These are phyloP conservation scores for Zalaria sp. DNA, from an alignment of 2,329 filamentous ascomycete species.

Conservation along the genomic window DNA sequence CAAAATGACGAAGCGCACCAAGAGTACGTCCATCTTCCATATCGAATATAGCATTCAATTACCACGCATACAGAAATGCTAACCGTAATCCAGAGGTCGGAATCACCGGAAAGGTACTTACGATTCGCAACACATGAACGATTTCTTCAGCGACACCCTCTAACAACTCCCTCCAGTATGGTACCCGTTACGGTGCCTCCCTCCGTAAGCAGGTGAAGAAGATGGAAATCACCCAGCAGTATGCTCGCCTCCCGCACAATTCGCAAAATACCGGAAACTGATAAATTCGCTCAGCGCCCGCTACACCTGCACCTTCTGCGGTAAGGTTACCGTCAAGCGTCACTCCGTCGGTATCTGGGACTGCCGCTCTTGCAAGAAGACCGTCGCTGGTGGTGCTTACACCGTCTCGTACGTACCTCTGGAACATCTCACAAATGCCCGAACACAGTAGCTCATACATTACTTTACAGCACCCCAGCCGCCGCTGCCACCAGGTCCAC, in stretches of 20 bases:
- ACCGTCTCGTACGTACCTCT: constrained; percentile 71
- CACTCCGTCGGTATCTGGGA: constrained; percentile 91
- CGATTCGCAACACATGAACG: neutral
- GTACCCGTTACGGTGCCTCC: constrained; percentile 96
- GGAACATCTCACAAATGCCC: neutral
- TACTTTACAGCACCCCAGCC: constrained; percentile 59
- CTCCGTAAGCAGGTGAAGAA: constrained; percentile 99
- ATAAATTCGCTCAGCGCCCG: constrained; percentile 40
- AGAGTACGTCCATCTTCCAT: constrained; percentile 35
- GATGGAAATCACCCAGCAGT: constrained; percentile 87
- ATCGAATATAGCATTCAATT: neutral
- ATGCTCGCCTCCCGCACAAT: too few species aligned
- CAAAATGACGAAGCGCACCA: constrained; percentile 92
- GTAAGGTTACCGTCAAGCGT: constrained; percentile 68
- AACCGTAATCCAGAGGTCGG: constrained; percentile 50
- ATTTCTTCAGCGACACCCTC: neutral
- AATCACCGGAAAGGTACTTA: constrained; percentile 60
- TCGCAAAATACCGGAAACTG: too few species aligned
- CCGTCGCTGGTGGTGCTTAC: constrained; percentile 85
- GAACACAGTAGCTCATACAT: constrained; percentile 12
- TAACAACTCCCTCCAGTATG: constrained; percentile 50
- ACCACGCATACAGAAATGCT: neutral
- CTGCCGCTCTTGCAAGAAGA: constrained; percentile 93
- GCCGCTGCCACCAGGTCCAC: constrained; percentile 91
- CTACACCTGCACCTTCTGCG: constrained; percentile 97